A percentile compares a stretch with the other conserved stretches of the same genome.
Conservation (phyloP, 306 rosid species). For the Prunus mume region DNA sequence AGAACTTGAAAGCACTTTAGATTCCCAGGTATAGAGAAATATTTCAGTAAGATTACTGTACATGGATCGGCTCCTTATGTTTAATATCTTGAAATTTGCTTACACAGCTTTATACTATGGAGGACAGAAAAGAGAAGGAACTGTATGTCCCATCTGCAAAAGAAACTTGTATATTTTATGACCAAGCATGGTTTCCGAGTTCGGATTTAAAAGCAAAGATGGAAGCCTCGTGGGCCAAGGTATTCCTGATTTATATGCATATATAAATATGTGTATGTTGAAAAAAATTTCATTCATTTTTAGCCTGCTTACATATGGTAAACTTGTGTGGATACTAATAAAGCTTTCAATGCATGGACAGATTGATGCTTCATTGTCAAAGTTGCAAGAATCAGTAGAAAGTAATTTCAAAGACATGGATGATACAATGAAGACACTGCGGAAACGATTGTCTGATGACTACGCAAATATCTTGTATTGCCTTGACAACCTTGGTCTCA, state of each 20-base stretch:
- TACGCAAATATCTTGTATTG: conserved; percentile 62
- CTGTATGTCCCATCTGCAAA: conserved; percentile 54
- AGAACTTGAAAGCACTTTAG: conserved; percentile 75
- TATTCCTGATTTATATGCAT: conserved; percentile 28
- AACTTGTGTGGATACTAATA: conserved; percentile 22
- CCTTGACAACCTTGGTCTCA: conserved; percentile 77
- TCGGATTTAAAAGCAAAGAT: conserved; percentile 62
- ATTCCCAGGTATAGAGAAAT: conserved; percentile 52
- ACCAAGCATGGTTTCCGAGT: conserved; percentile 38
- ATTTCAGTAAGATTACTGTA: conserved; percentile 5
- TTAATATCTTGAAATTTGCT: conserved; percentile 10
- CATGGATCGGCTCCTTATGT: conserved; percentile 2
- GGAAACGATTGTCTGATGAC: conserved; percentile 53
- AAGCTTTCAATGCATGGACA: conserved; percentile 40
- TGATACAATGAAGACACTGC: conserved; percentile 46
- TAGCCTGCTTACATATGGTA: conserved; percentile 1
- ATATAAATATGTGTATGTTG: not conserved
- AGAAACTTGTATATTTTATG: conserved; percentile 62
- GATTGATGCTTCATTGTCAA: conserved; percentile 49
- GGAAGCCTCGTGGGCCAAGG: conserved; percentile 72
- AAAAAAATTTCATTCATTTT: not conserved
- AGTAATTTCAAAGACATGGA: conserved; percentile 44
- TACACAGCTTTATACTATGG: conserved; percentile 60
- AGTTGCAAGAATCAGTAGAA: conserved; percentile 39
- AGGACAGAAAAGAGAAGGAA: conserved; percentile 68